Evolutionary conservation across 352 stramenopile genomes (phyloP).

Genomic region (Pythium folliculosum): DNA sequence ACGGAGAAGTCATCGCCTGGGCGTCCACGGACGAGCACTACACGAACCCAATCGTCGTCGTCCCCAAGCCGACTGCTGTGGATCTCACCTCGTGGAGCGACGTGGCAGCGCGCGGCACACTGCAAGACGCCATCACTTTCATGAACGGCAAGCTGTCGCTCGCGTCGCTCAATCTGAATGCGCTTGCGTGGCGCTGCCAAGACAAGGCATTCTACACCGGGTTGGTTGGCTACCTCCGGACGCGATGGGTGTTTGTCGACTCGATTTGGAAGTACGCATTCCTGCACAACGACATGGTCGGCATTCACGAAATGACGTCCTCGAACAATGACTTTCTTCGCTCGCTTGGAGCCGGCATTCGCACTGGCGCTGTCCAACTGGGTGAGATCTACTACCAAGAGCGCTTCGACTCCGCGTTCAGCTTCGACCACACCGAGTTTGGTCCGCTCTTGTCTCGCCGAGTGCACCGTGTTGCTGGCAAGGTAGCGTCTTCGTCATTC

Average conservation of each 20-base stretch:
- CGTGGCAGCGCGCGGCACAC: constrained; percentile 43
- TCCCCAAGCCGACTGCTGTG: constrained; percentile 33
- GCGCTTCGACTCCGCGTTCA: constrained; percentile 29
- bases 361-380: constrained; percentile 30
- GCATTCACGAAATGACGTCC: constrained; percentile 38
- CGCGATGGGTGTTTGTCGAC: constrained; percentile 39
- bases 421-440: constrained; percentile 53
- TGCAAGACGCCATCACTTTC: constrained; percentile 45
- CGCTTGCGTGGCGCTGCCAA: constrained; percentile 47
- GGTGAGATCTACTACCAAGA: constrained; percentile 34
- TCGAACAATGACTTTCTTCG: constrained; percentile 22
- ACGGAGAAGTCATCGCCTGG: constrained; percentile 41
- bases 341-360: constrained; percentile 37
- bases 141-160: constrained; percentile 30
- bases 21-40: constrained; percentile 26
- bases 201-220: constrained; percentile 42
- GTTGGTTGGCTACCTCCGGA: constrained; percentile 38
- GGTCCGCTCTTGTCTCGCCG: constrained; percentile 46
- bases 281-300: constrained; percentile 40
- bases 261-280: constrained; percentile 58
- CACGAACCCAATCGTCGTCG: constrained; percentile 28
- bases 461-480: constrained; percentile 38
- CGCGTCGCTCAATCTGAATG: constrained; percentile 35
- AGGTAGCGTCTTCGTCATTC: neutral
- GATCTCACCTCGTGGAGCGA: constrained; percentile 66